Evolutionary conservation across 768 basidiomycete genomes (phyloP).

Genomic region (Termitomyces bulborhizus): DNA sequence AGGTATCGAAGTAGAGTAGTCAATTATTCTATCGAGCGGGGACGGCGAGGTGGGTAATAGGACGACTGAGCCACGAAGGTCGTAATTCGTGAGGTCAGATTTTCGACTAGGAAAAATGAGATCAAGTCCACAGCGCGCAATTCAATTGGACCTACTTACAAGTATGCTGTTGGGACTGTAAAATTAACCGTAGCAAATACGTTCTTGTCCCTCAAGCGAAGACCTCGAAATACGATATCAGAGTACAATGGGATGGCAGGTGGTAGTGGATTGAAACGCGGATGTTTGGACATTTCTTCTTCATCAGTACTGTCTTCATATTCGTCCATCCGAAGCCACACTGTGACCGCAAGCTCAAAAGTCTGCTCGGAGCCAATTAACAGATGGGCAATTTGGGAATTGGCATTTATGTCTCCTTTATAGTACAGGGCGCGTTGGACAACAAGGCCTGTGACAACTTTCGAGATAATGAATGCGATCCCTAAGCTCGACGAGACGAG

Average conservation of each 20-base stretch:
- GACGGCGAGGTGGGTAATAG: constrained; percentile 28
- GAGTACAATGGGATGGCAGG: constrained; percentile 15
- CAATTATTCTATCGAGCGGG: constrained; percentile 19
- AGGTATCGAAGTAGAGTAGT: constrained; percentile 27
- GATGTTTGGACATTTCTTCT: neutral
- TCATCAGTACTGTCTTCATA: neutral
- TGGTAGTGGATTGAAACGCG: neutral
- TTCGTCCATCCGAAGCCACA: constrained; percentile 11
- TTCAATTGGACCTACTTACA: constrained; percentile 17
- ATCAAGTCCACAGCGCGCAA: neutral
- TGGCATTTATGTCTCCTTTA: neutral
- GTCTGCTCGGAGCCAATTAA: constrained; percentile 11
- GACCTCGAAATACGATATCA: constrained; percentile 21
- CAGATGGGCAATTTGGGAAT: constrained; percentile 7
- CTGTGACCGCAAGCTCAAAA: constrained; percentile 17
- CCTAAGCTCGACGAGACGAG: constrained; percentile 4
- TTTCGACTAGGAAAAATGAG: constrained; percentile 14
- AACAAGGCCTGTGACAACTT: neutral
- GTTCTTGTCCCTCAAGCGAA: constrained; percentile 21
- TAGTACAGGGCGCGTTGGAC: constrained; percentile 11
- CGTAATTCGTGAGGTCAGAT: constrained; percentile 20
- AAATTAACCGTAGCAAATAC: constrained; percentile 18
- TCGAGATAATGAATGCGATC: neutral
- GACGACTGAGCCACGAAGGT: constrained; percentile 30
- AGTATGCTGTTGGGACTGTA: constrained; percentile 22